Conservation (phyloP, 1,139 yeast genomes). For the Pichiaceae sp. region DNA sequence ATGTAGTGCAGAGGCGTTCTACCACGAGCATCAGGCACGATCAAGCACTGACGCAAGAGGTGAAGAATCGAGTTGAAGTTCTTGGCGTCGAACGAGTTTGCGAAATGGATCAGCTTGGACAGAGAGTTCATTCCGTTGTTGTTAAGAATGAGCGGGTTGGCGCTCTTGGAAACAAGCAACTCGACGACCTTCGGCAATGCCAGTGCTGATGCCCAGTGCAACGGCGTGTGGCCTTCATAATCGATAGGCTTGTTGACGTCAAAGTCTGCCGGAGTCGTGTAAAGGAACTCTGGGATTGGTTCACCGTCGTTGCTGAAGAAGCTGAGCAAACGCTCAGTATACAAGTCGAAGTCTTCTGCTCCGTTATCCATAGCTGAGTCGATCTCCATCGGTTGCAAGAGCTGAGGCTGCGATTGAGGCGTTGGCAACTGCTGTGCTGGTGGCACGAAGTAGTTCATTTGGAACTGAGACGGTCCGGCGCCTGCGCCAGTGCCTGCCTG, state of each 20-base stretch:
- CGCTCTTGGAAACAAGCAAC: slow-evolving; percentile 57
- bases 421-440: slow-evolving; percentile 4
- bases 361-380: slow-evolving; percentile 4
- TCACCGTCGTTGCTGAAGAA: slow-evolving; percentile 68
- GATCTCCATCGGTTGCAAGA: slow-evolving; percentile 3
- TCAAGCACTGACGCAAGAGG: slow-evolving; percentile 59
- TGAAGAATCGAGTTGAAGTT: slow-evolving; percentile 69
- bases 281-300: slow-evolving; percentile 65
- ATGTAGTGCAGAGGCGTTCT: slow-evolving; percentile 69
- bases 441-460: slow-evolving; percentile 8
- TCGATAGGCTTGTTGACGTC: slow-evolving; percentile 84
- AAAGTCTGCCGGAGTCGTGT: slow-evolving; percentile 71
- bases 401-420: slow-evolving; percentile 5
- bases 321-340: slow-evolving; percentile 47
- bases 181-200: slow-evolving; percentile 72
- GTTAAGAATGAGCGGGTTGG: slow-evolving; percentile 70
- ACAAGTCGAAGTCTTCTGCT: slow-evolving; percentile 21
- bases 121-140: slow-evolving; percentile 76
- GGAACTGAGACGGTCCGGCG: slow-evolving; percentile 25
- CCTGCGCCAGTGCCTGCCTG: background rate
- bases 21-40: slow-evolving; percentile 65
- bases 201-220: slow-evolving; percentile 96
- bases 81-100: slow-evolving; percentile 75
- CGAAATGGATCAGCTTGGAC: slow-evolving; percentile 75
- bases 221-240: slow-evolving; percentile 91